Conservation (phyloP, 108 stramenopile genomes). For the Licmophora abbreviata region DNA sequence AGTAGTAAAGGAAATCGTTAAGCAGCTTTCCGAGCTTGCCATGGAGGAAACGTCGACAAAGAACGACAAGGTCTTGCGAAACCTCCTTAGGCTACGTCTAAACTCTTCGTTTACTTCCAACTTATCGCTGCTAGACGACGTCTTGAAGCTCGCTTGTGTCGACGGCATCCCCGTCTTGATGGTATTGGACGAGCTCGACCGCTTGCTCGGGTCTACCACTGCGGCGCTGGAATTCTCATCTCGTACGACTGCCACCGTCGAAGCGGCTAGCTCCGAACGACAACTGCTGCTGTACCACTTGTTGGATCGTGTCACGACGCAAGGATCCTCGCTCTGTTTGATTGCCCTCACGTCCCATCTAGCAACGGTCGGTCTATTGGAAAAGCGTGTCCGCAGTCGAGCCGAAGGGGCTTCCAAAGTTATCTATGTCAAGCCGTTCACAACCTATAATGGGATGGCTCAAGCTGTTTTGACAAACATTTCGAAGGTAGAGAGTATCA, state of each 20-base stretch:
- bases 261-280: slow-evolving; percentile 22
- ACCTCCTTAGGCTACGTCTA: slow-evolving; percentile 2
- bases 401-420: slow-evolving; percentile 67
- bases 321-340: slow-evolving; percentile 48
- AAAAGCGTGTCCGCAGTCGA: slow-evolving; percentile 78
- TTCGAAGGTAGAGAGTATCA: neutral
- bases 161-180: slow-evolving; percentile 77
- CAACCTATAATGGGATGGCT: slow-evolving; percentile 35
- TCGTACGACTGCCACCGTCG: neutral
- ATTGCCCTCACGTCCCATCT: slow-evolving; percentile 63
- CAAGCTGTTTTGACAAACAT: slow-evolving; percentile 1
- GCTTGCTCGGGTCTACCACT: slow-evolving; percentile 28
- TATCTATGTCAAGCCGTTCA: slow-evolving; percentile 39
- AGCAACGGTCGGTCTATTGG: slow-evolving; percentile 29
- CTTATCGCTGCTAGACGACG: slow-evolving; percentile 61
- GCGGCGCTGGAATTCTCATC: neutral
- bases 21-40: slow-evolving; percentile 63
- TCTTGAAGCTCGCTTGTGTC: slow-evolving; percentile 47
- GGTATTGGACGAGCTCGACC: slow-evolving; percentile 67
- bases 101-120: slow-evolving; percentile 58
- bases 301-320: slow-evolving; percentile 72
- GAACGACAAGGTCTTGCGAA: slow-evolving; percentile 4
- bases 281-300: slow-evolving; percentile 81
- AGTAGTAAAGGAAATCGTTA: slow-evolving; percentile 65
- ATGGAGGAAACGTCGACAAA: slow-evolving; percentile 12